Base-by-base conservation (phyloP, 1,284 basidiomycete species). In the Ustilago sp. region DNA sequence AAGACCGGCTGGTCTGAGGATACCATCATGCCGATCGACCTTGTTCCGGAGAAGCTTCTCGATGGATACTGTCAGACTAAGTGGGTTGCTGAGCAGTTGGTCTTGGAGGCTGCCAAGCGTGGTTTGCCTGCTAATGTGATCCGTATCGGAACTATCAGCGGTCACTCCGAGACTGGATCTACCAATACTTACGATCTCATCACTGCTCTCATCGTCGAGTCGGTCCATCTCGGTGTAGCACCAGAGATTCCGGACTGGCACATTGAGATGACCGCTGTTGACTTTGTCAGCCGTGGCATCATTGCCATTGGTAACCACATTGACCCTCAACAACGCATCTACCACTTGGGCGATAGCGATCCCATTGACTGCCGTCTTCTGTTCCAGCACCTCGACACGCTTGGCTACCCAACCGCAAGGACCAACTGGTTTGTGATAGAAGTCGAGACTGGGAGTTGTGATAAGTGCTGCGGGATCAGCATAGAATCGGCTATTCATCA, bases 21-120 rank as follows among this genome's bases (percentile, higher is more conserved):
- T 38, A 64, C 80, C 38, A 79, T 80, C 64, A 77, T 80, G 56
- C 78, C 74, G 13, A 59, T 84, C 39, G 79, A 86, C 17, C 70
- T 84, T 60, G 83, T 86, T n/a, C 79, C 80, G 0, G 82, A 80
- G 19, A 82, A 83, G 61, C 68, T 86, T 47, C 75, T 83, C 47
- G 85, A 86, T 61, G 86, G 86, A 9, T 86, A 86, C 73, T 83
- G 86, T 23, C 86, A 86, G 77, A 86, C 83, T 53, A 86, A 86
- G 68, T 86, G 86, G 86, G 86, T 86, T 9, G 82, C 86, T 32
- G 86, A 86, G 60, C 81, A 81, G 75, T 79, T 86, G 12, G 83
- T 83, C 34, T 58, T 77, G 23, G 81, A 86, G 39, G 80, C 85
- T 17, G 64, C 71, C 19, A 68, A 68, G 38, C 79, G 86, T 15